Percentiles rank a stretch among this genome's conserved stretches.
Evolutionary conservation across 164 flowering plant genomes (phyloP).

Genomic region (Magnolia sinica): DNA sequence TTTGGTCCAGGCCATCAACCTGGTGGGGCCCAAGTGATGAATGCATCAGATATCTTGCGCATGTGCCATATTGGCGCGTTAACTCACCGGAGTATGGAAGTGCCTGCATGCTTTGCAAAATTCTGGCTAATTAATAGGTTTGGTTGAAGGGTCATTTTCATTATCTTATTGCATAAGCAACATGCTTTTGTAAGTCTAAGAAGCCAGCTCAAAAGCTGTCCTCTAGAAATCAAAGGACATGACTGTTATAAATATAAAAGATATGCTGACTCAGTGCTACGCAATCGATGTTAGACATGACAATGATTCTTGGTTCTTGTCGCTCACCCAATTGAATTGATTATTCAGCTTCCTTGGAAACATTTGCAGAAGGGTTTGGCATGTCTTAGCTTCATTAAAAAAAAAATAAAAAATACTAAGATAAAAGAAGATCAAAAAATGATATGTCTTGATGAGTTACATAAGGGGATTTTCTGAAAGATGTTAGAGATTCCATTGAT

Average conservation of each 20-base stretch:
- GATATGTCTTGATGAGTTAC: no score
- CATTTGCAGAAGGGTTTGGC: no score
- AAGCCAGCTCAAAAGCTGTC: not conserved
- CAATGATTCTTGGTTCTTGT: no score
- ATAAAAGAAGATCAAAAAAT: no score
- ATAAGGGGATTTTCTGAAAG: no score
- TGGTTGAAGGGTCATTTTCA: not conserved
- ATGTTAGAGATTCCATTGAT: no score
- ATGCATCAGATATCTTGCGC: not conserved
- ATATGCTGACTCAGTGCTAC: not conserved
- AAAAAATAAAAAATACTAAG: no score
- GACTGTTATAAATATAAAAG: not conserved
- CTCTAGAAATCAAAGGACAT: not conserved
- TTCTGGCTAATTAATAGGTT: not conserved
- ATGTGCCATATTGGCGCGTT: not conserved
- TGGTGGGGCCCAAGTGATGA: not conserved
- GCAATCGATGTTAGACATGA: not conserved
- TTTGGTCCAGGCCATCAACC: not conserved
- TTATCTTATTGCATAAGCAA: not conserved
- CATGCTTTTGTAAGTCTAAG: not conserved
- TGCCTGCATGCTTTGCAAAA: not conserved
- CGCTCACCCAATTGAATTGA: no score
- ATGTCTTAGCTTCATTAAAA: no score
- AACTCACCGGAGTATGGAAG: not conserved
- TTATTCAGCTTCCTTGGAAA: no score